Evolutionary conservation across 139 green algal genomes (phyloP).

Genomic region (Trebouxia sp.): DNA sequence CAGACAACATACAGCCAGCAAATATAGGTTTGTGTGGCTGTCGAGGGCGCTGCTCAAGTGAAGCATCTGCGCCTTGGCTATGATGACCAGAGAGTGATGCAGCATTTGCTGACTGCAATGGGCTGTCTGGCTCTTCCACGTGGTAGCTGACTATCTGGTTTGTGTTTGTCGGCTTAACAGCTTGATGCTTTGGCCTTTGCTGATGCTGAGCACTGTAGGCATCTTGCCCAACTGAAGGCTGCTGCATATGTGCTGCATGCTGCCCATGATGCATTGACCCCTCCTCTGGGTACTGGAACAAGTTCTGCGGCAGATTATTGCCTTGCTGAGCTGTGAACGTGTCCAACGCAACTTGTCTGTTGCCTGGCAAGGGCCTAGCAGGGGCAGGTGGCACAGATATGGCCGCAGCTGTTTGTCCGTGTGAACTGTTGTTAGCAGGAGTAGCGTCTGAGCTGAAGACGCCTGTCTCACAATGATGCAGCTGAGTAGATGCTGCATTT

Average conservation of each 20-base stretch:
- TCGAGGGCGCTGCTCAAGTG: background rate
- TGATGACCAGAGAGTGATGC: background rate
- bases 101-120: background rate
- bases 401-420: background rate
- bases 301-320: no score
- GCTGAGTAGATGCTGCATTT: background rate
- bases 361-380: no score
- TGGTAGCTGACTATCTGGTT: background rate
- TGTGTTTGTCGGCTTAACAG: background rate
- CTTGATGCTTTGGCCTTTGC: background rate
- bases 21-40: background rate
- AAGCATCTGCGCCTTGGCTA: no score
- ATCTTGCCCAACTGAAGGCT: no score
- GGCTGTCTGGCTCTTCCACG: slow-evolving; percentile 12
- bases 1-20: background rate
- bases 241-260: no score
- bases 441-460: background rate
- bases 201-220: background rate
- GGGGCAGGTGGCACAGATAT: background rate
- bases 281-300: no score
- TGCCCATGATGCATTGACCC: no score
- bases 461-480: background rate
- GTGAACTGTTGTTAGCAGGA: background rate
- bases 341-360: no score
- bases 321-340: no score